Evolutionary conservation across 495 filamentous ascomycete genomes (phyloP), one percentile per base, ranked within the genome.

Genomic region (Penicillium steckii): DNA sequence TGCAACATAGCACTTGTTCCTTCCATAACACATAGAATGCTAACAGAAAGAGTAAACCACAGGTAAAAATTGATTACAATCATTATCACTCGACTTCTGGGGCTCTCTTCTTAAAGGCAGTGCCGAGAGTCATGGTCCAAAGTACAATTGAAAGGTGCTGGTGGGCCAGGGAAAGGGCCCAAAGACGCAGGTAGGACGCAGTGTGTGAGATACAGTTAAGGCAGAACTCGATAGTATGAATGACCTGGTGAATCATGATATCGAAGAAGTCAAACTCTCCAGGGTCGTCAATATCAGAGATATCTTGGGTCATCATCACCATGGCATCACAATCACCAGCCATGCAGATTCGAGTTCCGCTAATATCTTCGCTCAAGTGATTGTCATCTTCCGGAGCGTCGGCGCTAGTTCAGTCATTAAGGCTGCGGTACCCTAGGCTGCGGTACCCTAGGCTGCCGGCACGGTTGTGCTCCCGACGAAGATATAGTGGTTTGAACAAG

Each of bases 161-260:
- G 78, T 98, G 94, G 8, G 94, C 94, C 42, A 99, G 85, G 2
- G 94, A 97, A 57, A 99, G 74, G 25, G 94, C 94, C 94, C 94
- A 99, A 29, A 99, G 86, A 77, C 94, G 94, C 33, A 99, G 87
- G 73, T 99, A 99, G 4, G 95, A 97, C 8, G 94, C 94, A 3
- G 94, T 99, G 74, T 99, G 94, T 4, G 94, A 97, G 60, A 99
- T 93, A 75, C 91, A 97, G 76, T 97, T 97, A 56, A 99, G 81
- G 71, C 94, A 97, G 75, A 99, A 99, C 77, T 98, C 94, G 61
- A 98, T 97, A 19, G 94, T 98, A 73, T 98, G 94, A 64, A 98
- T 98, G 65, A 96, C 87, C 68, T 99, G 94, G 70, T 99, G 94
- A 64, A 99, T 99, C 89, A 97, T 95, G 57, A 91, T 77, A 60